Base-by-base conservation (phyloP, 345 rosid genomes). In the Stellera chamaejasme region DNA sequence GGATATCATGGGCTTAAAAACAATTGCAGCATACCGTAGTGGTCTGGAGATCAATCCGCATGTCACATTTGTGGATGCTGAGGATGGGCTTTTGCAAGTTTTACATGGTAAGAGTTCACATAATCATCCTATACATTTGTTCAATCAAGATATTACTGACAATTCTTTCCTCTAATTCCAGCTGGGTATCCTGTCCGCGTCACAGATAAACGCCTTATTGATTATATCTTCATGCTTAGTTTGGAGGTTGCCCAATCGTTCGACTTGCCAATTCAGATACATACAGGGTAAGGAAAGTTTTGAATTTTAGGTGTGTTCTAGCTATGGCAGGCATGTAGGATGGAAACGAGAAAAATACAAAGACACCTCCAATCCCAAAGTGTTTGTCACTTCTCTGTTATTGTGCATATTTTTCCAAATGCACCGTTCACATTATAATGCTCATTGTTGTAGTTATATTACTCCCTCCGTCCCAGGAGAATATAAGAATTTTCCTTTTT, bases 211-310 rank as follows among this genome's bases (percentile, higher is more conserved):
- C 78, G 79, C 79, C 61, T 93, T 50, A 77, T 82, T 52, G 96
- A 93, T 80, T 82, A 87, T 70, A 74, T 89, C 64, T 77, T 93
- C 70, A 68, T 79, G 0, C 62, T 27, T 13, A 77, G 84, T 79
- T 70, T 87, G 85, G 88, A 79, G 76, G 60, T 82, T 47, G 90
- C 96, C 51, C 50, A 55, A 45, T 48, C 50, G 58, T 73, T 73
- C 56, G 81, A 83, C 82, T 67, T 93, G 79, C 97, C 99, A 32
- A 55, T 93, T 65, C 97, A 93, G 71, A 84, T 93, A 79, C 97
- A 93, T 76, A 84, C 97, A 41, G 99, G 97, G 99, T 93, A 84
- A 78, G 52, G 23, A 36, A 60, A 66, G 15, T 43, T 58, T 55
- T 58, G 43, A 28, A 36, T 61, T 42, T 60, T 53, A 53, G 56